Evolutionary conservation across 148 eudicot species (phyloP).

Genomic region (Chenopodium suecicum): DNA sequence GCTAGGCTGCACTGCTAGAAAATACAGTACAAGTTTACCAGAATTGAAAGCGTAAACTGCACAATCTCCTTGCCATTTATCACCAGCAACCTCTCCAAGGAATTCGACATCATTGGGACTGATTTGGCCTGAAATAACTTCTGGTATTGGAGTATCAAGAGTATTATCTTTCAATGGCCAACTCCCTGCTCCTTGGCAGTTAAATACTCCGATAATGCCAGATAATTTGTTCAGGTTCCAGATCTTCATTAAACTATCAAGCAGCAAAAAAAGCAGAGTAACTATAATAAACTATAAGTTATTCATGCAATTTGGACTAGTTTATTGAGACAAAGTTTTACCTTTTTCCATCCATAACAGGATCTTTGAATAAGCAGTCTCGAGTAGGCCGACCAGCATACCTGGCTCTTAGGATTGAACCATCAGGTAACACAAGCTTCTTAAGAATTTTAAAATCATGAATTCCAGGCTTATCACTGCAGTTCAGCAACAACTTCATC

Average conservation of each 20-base stretch:
- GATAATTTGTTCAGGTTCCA: slow-evolving; percentile 47
- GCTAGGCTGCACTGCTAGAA: background rate
- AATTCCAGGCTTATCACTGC: slow-evolving; percentile 56
- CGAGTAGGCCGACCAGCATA: slow-evolving; percentile 62
- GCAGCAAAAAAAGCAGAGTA: background rate
- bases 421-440: slow-evolving; percentile 57
- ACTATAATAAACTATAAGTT: background rate
- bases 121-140: slow-evolving; percentile 34
- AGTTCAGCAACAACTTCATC: background rate
- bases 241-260: slow-evolving; percentile 37
- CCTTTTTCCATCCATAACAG: slow-evolving; percentile 62
- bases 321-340: background rate
- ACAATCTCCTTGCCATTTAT: slow-evolving; percentile 46
- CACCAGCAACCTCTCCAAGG: slow-evolving; percentile 41
- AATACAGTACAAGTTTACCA: slow-evolving; percentile 27
- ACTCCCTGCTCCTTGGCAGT: slow-evolving; percentile 50
- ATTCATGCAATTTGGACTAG: background rate
- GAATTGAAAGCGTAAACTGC: slow-evolving; percentile 48
- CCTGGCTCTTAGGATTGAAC: slow-evolving; percentile 53
- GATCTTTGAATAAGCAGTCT: slow-evolving; percentile 56
- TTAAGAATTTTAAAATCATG: slow-evolving; percentile 56
- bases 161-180: slow-evolving; percentile 42
- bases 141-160: slow-evolving; percentile 13
- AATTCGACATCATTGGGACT: slow-evolving; percentile 49
- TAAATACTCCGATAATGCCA: slow-evolving; percentile 43